Evolutionary conservation across 2,329 filamentous ascomycete species (phyloP).

Genomic region (Colletotrichum sp.): DNA sequence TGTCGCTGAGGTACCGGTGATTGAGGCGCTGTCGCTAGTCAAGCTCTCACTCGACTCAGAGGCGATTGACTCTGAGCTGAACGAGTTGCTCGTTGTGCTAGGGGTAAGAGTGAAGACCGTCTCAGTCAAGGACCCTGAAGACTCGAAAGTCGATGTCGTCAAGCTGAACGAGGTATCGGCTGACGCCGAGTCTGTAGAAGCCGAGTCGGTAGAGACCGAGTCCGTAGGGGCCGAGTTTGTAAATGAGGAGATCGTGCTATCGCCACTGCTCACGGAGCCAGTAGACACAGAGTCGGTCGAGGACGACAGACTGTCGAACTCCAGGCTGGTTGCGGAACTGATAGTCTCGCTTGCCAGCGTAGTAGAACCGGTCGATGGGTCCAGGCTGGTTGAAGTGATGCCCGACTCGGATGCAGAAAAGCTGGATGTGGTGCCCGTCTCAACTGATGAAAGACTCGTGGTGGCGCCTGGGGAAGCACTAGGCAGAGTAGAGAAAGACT

Average conservation of each 20-base stretch:
- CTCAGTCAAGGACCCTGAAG: not conserved
- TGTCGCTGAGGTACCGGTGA: not conserved
- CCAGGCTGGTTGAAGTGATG: not conserved
- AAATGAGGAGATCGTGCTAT: not conserved
- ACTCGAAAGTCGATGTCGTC: not conserved
- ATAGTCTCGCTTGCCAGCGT: not conserved
- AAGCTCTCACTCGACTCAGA: not conserved
- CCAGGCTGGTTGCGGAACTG: not conserved
- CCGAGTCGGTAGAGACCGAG: not conserved
- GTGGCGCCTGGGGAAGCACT: not conserved
- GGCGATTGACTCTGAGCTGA: not conserved
- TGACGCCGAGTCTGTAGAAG: not conserved
- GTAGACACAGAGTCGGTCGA: not conserved
- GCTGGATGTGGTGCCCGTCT: not conserved
- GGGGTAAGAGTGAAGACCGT: not conserved
- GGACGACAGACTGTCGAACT: not conserved
- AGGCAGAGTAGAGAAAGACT: not conserved
- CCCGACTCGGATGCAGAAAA: not conserved
- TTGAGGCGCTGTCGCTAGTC: not conserved
- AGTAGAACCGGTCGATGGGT: not conserved
- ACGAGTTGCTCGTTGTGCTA: not conserved
- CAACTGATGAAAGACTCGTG: not conserved
- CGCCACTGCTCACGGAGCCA: not conserved
- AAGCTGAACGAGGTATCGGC: not conserved
- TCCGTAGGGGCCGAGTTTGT: not conserved